Evolutionary conservation across 2,329 filamentous ascomycete species (phyloP).

Genomic region (Trichoderma semiorbis): DNA sequence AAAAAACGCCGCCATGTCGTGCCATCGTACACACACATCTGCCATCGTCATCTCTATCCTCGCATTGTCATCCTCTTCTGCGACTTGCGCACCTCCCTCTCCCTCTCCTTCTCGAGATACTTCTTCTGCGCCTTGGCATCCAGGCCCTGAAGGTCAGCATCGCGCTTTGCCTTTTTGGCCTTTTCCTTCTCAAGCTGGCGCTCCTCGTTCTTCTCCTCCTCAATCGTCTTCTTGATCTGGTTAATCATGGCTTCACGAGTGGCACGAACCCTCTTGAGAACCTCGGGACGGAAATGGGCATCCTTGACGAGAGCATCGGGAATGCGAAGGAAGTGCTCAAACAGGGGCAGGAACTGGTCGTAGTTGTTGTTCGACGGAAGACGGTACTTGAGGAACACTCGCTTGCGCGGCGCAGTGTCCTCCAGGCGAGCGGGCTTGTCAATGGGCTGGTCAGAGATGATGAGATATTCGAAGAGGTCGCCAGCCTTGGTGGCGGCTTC

Average conservation of each 20-base stretch:
- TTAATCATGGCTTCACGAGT: conserved; percentile 77
- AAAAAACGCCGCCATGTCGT: not conserved
- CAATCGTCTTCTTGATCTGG: conserved; percentile 74
- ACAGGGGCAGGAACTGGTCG: conserved; percentile 65
- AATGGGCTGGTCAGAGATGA: conserved; percentile 83
- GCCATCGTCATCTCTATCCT: conserved; percentile 41
- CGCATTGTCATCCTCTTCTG: conserved; percentile 55
- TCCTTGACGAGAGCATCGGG: conserved; percentile 72
- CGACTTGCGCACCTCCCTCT: conserved; percentile 62
- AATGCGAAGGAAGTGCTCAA: conserved; percentile 79
- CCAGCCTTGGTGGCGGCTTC: conserved; percentile 75
- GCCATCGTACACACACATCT: not conserved
- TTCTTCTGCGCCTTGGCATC: conserved; percentile 83
- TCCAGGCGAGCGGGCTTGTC: conserved; percentile 84
- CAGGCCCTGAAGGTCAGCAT: conserved; percentile 71
- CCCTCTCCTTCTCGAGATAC: conserved; percentile 75
- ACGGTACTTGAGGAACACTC: conserved; percentile 73
- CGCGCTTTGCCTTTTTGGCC: conserved; percentile 84
- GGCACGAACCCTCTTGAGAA: conserved; percentile 75
- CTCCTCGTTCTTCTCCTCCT: conserved; percentile 79
- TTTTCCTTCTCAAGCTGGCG: conserved; percentile 67
- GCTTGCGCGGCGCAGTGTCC: conserved; percentile 81
- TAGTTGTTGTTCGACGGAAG: conserved; percentile 64
- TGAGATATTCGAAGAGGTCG: conserved; percentile 75
- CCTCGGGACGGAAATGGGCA: conserved; percentile 87